Evolutionary conservation across 2,329 filamentous ascomycete genomes (phyloP).

Genomic region (Botrytis sinoallii): DNA sequence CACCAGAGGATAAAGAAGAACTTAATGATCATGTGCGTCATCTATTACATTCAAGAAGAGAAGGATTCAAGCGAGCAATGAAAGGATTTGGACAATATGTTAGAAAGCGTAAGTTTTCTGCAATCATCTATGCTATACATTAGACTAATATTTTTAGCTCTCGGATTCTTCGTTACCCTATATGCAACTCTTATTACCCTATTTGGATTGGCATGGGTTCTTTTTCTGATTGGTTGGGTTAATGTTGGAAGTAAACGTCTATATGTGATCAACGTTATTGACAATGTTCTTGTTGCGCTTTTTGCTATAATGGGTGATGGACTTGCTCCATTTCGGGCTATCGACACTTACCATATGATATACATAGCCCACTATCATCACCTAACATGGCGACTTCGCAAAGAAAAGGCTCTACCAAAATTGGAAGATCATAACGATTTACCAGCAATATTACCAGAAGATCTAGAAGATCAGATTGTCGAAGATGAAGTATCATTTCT

Average conservation of each 20-base stretch:
- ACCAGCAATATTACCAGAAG: constrained; percentile 39
- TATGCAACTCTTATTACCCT: constrained; percentile 81
- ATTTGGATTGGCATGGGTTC: constrained; percentile 83
- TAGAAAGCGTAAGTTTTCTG: constrained; percentile 54
- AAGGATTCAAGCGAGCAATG: constrained; percentile 75
- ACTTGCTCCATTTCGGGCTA: constrained; percentile 68
- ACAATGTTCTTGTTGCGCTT: constrained; percentile 67
- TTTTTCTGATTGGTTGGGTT: constrained; percentile 90
- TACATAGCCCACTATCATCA: constrained; percentile 62
- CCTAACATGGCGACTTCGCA: constrained; percentile 57
- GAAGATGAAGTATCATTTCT: constrained; percentile 59
- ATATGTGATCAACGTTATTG: constrained; percentile 68
- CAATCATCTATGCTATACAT: constrained; percentile 10
- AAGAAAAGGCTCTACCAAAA: constrained; percentile 53
- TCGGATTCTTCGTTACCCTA: constrained; percentile 79
- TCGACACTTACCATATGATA: constrained; percentile 83
- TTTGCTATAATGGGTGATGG: constrained; percentile 71
- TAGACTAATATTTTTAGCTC: constrained; percentile 44
- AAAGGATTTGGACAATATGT: constrained; percentile 80
- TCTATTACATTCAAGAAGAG: constrained; percentile 78
- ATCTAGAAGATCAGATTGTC: constrained; percentile 34
- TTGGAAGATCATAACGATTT: constrained; percentile 61
- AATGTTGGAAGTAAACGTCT: constrained; percentile 71
- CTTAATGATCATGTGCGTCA: constrained; percentile 83
- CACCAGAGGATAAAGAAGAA: constrained; percentile 66